Conservation (phyloP, 1,284 basidiomycete species). For the Cronartium ribicola region DNA sequence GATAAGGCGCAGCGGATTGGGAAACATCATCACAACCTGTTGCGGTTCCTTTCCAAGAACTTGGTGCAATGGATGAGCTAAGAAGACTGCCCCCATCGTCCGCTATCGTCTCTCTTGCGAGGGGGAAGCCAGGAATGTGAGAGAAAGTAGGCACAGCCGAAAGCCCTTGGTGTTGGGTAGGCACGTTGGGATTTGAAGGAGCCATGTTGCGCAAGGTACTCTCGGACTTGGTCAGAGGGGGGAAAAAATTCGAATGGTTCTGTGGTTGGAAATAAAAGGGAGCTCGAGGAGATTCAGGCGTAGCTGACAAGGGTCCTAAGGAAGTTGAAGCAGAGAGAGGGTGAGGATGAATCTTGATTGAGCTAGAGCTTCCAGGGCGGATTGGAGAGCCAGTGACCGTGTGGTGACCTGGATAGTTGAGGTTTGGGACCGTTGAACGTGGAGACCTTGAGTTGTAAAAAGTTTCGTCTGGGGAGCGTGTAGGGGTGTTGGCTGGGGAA, state of each 20-base stretch:
- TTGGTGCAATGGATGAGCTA: constrained; percentile 20
- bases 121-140: constrained; percentile 38
- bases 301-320: constrained; percentile 4
- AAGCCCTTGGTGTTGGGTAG: constrained; percentile 6
- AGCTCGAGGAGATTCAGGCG: constrained; percentile 24
- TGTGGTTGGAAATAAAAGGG: constrained; percentile 23
- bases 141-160: constrained; percentile 30
- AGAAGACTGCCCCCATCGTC: constrained; percentile 35
- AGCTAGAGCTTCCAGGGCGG: neutral
- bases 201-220: constrained; percentile 18
- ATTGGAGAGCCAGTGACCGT: neutral
- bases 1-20: constrained; percentile 8
- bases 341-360: neutral
- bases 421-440: neutral
- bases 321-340: neutral
- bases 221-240: constrained; percentile 24
- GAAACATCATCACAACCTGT: neutral
- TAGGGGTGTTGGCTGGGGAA: neutral
- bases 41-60: neutral
- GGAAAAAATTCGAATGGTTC: neutral
- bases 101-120: constrained; percentile 29
- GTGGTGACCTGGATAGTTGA: neutral
- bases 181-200: constrained; percentile 3
- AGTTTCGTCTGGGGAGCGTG: neutral
- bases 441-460: neutral